Conservation (phyloP, 306 rosid genomes). For the Cyamopsis tetragonoloba region DNA sequence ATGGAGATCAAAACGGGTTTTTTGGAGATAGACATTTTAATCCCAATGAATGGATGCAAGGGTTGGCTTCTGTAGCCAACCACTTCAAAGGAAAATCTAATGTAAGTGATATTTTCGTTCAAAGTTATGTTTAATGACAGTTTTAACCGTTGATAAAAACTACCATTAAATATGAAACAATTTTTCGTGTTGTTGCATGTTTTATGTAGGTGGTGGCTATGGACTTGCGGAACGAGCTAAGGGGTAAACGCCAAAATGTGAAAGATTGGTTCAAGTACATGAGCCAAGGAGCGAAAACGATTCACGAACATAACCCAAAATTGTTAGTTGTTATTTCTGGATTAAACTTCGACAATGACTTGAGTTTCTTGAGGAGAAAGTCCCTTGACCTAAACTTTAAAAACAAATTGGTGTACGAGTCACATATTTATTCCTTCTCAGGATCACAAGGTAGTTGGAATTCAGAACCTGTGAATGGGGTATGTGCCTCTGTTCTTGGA, state of each 20-base stretch:
- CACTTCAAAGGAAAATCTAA: conserved; percentile 27
- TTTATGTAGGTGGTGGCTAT: conserved; percentile 37
- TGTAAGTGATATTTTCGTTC: neutral
- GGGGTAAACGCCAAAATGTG: conserved; percentile 32
- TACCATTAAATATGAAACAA: too few relatives aligned
- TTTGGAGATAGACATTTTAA: conserved; percentile 36
- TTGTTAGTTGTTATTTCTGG: conserved; percentile 37
- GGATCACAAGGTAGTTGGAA: conserved; percentile 18
- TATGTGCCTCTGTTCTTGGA: conserved; percentile 23
- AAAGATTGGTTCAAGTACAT: conserved; percentile 38
- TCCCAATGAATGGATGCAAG: conserved; percentile 38
- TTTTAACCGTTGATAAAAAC: too few relatives aligned
- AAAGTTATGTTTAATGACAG: too few relatives aligned
- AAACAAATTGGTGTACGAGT: conserved; percentile 40
- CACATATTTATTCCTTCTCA: conserved; percentile 37
- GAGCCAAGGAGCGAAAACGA: conserved; percentile 29
- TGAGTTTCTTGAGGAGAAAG: conserved; percentile 30
- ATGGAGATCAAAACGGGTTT: conserved; percentile 36
- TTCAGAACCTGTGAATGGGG: conserved; percentile 27
- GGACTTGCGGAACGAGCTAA: conserved; percentile 48
- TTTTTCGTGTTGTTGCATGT: neutral
- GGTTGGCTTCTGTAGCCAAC: conserved; percentile 26
- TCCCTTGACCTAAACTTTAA: conserved; percentile 15
- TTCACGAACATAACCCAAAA: conserved; percentile 28
- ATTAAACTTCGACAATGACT: conserved; percentile 34